Conservation (phyloP, 1,139 yeast species). For the Sugiyamaella novakii region DNA sequence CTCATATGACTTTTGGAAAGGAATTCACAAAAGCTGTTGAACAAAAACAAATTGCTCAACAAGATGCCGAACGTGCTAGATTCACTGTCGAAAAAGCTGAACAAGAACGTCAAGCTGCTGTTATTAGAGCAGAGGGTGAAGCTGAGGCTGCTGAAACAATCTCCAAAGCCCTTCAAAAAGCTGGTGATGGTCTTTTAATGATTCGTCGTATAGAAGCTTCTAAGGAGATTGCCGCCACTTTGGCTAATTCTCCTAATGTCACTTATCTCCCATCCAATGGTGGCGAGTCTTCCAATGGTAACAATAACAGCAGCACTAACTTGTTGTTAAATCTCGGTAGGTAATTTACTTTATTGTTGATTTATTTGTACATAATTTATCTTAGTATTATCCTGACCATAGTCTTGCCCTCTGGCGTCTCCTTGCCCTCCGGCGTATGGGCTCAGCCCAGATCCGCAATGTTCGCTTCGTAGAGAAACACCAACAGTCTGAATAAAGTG, state of each 20-base stretch:
- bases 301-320: conserved; percentile 46
- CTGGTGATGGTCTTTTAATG: conserved; percentile 94
- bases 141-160: conserved; percentile 98
- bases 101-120: conserved; percentile 93
- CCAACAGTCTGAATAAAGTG: too few relatives aligned
- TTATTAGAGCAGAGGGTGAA: conserved; percentile 98
- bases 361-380: conserved; percentile 2
- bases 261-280: conserved; percentile 81
- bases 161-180: conserved; percentile 88
- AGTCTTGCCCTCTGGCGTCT: neutral
- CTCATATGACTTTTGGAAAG: conserved; percentile 96
- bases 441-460: conserved; percentile 2
- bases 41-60: conserved; percentile 98
- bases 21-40: conserved; percentile 99
- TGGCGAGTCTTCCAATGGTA: conserved; percentile 38
- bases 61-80: conserved; percentile 97
- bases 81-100: conserved; percentile 95
- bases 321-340: conserved; percentile 61
- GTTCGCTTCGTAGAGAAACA: too few relatives aligned
- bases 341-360: conserved; percentile 33
- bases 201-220: conserved; percentile 97
- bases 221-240: conserved; percentile 87
- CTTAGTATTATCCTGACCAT: neutral
- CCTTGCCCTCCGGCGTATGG: conserved; percentile 4
- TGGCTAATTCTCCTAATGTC: conserved; percentile 81